Evolutionary conservation across 352 stramenopile species (phyloP).

Genomic region (Peronospora destructor): DNA sequence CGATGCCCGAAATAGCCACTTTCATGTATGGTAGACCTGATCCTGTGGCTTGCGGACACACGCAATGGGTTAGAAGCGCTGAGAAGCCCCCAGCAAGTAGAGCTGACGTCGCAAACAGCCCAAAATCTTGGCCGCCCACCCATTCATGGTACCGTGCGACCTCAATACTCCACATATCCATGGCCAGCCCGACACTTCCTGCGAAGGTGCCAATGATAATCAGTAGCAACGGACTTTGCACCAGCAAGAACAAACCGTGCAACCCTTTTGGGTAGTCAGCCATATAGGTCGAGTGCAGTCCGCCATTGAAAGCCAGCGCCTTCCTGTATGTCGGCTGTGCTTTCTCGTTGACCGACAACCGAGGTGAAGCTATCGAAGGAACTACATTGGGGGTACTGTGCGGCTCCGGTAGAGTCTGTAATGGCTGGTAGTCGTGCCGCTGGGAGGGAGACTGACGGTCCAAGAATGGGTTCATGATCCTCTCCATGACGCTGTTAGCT

Average conservation of each 20-base stretch:
- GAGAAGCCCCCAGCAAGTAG: constrained; percentile 42
- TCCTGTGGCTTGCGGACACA: constrained; percentile 63
- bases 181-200: constrained; percentile 47
- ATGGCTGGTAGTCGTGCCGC: constrained; percentile 14
- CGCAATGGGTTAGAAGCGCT: constrained; percentile 43
- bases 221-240: constrained; percentile 67
- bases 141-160: constrained; percentile 58
- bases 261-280: constrained; percentile 48
- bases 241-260: constrained; percentile 51
- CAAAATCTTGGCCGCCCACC: constrained; percentile 47
- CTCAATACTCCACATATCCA: constrained; percentile 58
- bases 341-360: constrained; percentile 7
- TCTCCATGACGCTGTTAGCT: constrained; percentile 60
- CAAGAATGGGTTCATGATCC: constrained; percentile 65
- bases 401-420: constrained; percentile 11
- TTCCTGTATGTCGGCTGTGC: constrained; percentile 35
- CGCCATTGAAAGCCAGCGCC: constrained; percentile 51
- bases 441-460: constrained; percentile 39
- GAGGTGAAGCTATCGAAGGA: constrained; percentile 1
- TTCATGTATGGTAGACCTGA: constrained; percentile 78
- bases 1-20: constrained; percentile 76
- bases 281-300: constrained; percentile 78
- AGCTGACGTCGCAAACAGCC: constrained; percentile 51
- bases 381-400: constrained; percentile 5
- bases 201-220: constrained; percentile 65